A percentile compares a stretch with the other conserved stretches of the same genome.
These are phyloP conservation scores for Gossypium davidsonii DNA, from an alignment of 441 rosid genomes.

Conservation along the genomic window DNA sequence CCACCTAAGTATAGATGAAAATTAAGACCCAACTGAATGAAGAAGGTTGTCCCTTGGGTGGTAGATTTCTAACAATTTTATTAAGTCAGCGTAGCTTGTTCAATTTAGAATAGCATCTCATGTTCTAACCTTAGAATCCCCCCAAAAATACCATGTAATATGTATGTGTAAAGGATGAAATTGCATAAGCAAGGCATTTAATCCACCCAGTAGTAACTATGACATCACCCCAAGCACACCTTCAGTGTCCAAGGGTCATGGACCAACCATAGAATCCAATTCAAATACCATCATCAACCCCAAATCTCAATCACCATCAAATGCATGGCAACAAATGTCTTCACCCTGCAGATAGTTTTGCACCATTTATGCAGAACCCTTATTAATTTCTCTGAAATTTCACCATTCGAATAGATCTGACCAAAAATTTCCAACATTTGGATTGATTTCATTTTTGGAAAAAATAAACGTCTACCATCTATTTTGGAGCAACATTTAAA, in stretches of 20 bases:
- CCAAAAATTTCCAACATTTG: constrained; percentile 20
- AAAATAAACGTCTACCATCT: constrained; percentile 4
- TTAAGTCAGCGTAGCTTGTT: not conserved
- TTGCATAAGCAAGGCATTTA: not conserved
- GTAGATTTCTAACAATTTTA: not conserved
- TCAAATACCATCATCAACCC: not conserved
- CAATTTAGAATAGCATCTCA: not conserved
- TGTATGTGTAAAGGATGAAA: not conserved
- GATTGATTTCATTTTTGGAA: constrained; percentile 11
- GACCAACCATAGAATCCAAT: not conserved
- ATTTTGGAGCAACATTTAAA: constrained; percentile 15
- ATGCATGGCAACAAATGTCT: not conserved
- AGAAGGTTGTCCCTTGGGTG: too few relatives aligned
- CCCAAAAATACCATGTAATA: not conserved
- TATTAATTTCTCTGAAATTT: not conserved
- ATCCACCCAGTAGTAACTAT: not conserved
- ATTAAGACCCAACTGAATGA: too few relatives aligned
- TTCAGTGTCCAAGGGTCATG: not conserved
- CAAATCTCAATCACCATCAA: not conserved
- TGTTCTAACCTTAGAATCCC: not conserved
- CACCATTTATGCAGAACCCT: not conserved
- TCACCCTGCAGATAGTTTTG: not conserved
- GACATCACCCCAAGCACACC: not conserved
- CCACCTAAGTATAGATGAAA: not conserved
- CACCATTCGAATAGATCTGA: not conserved